Evolutionary conservation across 257 asterid genomes (phyloP), one percentile per base, ranked within the genome.

Genomic region (Catharanthus roseus): DNA sequence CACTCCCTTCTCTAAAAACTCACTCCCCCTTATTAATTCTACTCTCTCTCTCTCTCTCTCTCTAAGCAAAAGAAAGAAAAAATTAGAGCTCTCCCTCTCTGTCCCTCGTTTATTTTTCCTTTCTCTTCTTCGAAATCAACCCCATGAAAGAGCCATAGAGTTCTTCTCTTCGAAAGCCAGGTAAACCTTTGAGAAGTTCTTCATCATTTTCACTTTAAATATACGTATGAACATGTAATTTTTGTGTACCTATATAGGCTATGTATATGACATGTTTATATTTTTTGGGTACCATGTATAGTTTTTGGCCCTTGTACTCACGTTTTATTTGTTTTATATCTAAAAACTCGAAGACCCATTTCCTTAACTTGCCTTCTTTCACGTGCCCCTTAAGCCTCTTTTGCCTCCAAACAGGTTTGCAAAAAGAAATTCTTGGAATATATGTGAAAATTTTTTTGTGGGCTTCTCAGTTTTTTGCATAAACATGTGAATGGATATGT

Each of bases 331-430:
- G 81, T 73, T 78, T 71, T 75, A 47, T 75, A 77, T 77, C 82
- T 72, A n/a, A 74, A 64, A 74, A 72, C 71, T 73, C 42, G 79
- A 60, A 75, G 77, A 71, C 85, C 85, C 80, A 80, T 83, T 80
- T 69, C 70, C 55, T 47, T 55, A 74, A 45, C 65, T 74, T 71
- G 68, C 50, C 73, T 67, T 69, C 72, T 67, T 77, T 68, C 78
- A 77, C 80, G 82, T 78, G 78, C 42, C 55, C 45, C 11, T 70
- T 45, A 41, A 70, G 66, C 57, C 71, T 28, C 56, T 44, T 36
- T 45, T 58, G 54, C 33, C 24, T 54, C 56, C 49, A 33, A 41
- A 54, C 73, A 10, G 55, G 57, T 33, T 13, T 24, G 57, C 31
- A 26, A 66, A 73, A 65, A 53, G 33, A 49, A n/a, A 38, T 42